These are phyloP conservation scores for Xanthoconium stramineum DNA, from an alignment of 768 basidiomycete species.

Conservation along the genomic window DNA sequence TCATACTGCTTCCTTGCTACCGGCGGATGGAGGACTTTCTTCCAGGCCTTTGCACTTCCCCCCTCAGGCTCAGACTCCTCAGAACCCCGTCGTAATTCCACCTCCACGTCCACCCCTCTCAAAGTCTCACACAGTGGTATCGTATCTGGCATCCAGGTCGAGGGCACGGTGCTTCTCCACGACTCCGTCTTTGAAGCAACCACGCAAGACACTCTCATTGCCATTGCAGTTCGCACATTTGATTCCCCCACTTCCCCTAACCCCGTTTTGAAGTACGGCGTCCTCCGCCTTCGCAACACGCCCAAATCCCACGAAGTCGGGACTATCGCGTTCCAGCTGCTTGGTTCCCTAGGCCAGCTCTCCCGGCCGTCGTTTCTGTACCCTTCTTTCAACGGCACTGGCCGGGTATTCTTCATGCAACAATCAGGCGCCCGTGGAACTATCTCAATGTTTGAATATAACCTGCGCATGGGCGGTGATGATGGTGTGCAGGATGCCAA, in stretches of 20 bases:
- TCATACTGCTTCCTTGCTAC: neutral
- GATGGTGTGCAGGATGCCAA: neutral
- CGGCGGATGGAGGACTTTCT: conserved; percentile 5
- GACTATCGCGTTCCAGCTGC: conserved; percentile 3
- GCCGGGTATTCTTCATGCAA: conserved; percentile 5
- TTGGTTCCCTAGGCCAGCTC: neutral
- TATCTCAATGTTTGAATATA: conserved; percentile 10
- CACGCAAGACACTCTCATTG: conserved; percentile 11
- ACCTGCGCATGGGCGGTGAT: neutral
- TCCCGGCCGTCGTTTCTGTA: neutral
- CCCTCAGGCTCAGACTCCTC: neutral
- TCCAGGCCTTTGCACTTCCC: conserved; percentile 15
- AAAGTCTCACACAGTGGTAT: conserved; percentile 9
- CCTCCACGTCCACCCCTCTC: neutral
- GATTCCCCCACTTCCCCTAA: neutral
- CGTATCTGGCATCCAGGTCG: neutral
- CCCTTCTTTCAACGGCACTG: conserved; percentile 12
- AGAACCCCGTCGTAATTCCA: neutral
- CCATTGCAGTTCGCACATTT: neutral
- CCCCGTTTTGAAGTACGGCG: neutral
- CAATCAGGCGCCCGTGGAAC: neutral
- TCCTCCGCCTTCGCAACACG: conserved; percentile 2
- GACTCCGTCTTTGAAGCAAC: conserved; percentile 6
- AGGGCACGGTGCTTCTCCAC: conserved; percentile 3
- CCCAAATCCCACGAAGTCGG: neutral